phyloP scores from a whole-genome alignment of 2,329 filamentous ascomycete species.

The Tolypocladium paradoxum region DNA sequence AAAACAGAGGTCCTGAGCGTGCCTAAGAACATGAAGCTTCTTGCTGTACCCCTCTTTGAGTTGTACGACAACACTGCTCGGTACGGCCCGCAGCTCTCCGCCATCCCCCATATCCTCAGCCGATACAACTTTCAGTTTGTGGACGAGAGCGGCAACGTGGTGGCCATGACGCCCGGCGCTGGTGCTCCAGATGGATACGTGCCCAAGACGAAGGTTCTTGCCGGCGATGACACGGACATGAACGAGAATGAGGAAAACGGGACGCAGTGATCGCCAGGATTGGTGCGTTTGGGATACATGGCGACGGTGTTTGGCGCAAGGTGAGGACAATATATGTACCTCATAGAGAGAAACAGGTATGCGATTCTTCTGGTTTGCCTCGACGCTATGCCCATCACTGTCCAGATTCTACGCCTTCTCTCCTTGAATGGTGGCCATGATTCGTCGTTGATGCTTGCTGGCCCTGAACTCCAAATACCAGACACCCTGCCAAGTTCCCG shows the following conservation, averaged over 20 bases:
- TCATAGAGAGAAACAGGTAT: conserved; percentile 4
- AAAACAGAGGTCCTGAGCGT: conserved; percentile 78
- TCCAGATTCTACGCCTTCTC: conserved; percentile 43
- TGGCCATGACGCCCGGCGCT: conserved; percentile 71
- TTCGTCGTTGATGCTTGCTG: conserved; percentile 63
- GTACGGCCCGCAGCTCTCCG: conserved; percentile 91
- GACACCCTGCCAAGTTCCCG: conserved; percentile 74
- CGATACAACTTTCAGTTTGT: conserved; percentile 97
- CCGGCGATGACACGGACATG: conserved; percentile 52
- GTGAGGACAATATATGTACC: neutral
- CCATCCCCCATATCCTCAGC: conserved; percentile 88
- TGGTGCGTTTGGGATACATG: conserved; percentile 14
- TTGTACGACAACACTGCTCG: conserved; percentile 94
- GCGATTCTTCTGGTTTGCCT: conserved; percentile 1
- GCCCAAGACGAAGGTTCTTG: conserved; percentile 56
- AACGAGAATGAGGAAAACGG: conserved; percentile 41
- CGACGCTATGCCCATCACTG: neutral
- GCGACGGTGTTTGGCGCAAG: conserved; percentile 27
- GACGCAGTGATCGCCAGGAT: conserved; percentile 12
- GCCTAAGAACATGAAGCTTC: conserved; percentile 98
- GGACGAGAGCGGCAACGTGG: conserved; percentile 81
- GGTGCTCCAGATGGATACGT: conserved; percentile 46
- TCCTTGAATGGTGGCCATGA: conserved; percentile 91
- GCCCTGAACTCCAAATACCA: conserved; percentile 89
- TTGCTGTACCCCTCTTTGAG: conserved; percentile 93